These are phyloP conservation scores for Phytophthora constricta DNA, from an alignment of 352 stramenopile species.

Conservation along the genomic window DNA sequence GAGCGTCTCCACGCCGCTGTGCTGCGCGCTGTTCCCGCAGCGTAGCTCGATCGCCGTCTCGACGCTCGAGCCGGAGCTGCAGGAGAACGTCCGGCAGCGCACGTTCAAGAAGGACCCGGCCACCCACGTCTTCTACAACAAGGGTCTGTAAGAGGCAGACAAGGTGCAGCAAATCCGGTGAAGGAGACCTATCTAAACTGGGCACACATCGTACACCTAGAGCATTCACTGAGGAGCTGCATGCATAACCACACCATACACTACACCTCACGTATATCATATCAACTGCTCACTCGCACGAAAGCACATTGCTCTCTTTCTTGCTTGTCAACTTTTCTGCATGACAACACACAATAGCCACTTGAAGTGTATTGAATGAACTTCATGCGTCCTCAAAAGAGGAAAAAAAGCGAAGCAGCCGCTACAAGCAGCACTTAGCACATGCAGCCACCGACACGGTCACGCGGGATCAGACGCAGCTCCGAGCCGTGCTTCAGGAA, in stretches of 20 bases:
- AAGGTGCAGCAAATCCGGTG: neutral
- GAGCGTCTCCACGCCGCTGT: conserved; percentile 79
- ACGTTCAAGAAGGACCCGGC: conserved; percentile 51
- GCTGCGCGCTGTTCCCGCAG: conserved; percentile 87
- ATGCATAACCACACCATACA: conserved; percentile 16
- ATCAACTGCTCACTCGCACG: too few relatives aligned
- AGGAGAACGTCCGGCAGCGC: conserved; percentile 54
- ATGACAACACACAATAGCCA: too few relatives aligned
- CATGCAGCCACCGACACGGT: conserved; percentile 67
- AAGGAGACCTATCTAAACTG: conserved; percentile 2
- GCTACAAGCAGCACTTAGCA: too few relatives aligned
- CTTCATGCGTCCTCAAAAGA: conserved; percentile 9
- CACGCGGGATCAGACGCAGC: conserved; percentile 82
- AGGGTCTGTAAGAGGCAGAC: conserved; percentile 53
- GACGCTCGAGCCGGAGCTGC: conserved; percentile 70
- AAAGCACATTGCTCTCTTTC: too few relatives aligned
- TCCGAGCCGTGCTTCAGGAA: conserved; percentile 89
- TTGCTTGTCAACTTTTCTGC: neutral
- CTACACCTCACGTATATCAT: conserved; percentile 34
- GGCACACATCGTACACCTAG: conserved; percentile 14
- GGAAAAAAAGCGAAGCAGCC: too few relatives aligned
- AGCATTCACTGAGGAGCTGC: conserved; percentile 26
- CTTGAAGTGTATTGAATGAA: neutral
- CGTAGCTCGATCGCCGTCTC: conserved; percentile 65
- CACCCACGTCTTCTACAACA: conserved; percentile 82